Evolutionary conservation across 768 basidiomycete genomes (phyloP), one percentile per base, ranked within the genome.

Genomic region (Mrakia hoshinonis): DNA sequence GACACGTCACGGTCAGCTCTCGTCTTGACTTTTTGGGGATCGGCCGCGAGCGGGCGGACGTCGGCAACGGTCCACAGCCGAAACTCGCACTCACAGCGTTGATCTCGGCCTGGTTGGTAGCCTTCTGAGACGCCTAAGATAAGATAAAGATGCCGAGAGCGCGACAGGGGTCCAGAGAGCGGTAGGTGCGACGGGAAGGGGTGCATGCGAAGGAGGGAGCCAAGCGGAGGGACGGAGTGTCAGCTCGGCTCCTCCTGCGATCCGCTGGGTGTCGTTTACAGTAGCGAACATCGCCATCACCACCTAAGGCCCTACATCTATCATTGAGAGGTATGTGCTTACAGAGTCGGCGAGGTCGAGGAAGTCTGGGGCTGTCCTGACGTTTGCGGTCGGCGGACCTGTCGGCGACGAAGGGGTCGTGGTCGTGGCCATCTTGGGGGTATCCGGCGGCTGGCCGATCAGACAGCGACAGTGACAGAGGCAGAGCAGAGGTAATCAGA

Each of bases 311-410:
- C 26, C 7, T 20, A 18, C 12, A 1, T 43, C n/a, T 5, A 18
- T 20, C 43, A 73, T 55, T 54, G 52, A 68, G 70, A 51, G 69
- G 47, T n/a, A n/a, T n/a, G 54, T 26, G 85, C 90, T 77, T 79
- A 92, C 91, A 76, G 91, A 92, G 82, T 93, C 91, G 72, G 91
- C 91, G 77, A 93, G 87, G 83, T 93, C 91, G 81, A 93, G 84
- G 82, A 93, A 93, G 70, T 91, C 91, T 74, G 91, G 90, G 24
- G 91, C 91, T 80, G 88, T 92, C 77, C 68, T 73, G 29, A 58
- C 54, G 31, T 64, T 48, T 20, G 52, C 63, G 52, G 38, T 63
- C 46, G 74, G 58, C 4, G 48, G 49, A 36, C 38, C 67, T 18
- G 69, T 65, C 22, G 72, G 72, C 11, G 67, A 68, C 22, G 72